A percentile compares a stretch with the other conserved stretches of the same genome.
Evolutionary conservation across 1,284 basidiomycete species (phyloP).

Genomic region (Puccinia coronata): DNA sequence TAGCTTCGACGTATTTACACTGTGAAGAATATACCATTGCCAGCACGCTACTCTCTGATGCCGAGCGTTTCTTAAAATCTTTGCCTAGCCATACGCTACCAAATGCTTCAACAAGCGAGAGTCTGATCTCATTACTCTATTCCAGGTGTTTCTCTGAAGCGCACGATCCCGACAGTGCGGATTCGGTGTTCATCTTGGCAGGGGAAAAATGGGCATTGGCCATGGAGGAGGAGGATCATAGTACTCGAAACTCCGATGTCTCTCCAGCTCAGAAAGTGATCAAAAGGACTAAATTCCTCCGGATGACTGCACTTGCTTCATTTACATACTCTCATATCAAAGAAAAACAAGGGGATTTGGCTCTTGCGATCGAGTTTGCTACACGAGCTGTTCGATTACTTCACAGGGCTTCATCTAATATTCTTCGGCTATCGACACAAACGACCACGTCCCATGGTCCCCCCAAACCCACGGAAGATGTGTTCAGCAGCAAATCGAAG

Average conservation of each 20-base stretch:
- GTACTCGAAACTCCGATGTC: constrained; percentile 9
- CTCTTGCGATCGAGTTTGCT: constrained; percentile 40
- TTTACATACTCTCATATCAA: constrained; percentile 41
- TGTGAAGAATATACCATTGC: constrained; percentile 36
- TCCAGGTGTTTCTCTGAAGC: constrained; percentile 43
- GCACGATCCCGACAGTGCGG: constrained; percentile 19
- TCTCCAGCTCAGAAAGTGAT: constrained; percentile 38
- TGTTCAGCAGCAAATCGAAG: constrained; percentile 34
- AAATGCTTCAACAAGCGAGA: constrained; percentile 24
- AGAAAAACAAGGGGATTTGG: constrained; percentile 44
- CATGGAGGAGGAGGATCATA: constrained; percentile 32
- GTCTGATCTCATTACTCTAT: constrained; percentile 36
- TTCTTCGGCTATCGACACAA: constrained; percentile 39
- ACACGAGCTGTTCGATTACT: constrained; percentile 37
- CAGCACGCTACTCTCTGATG: constrained; percentile 32
- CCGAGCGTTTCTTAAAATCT: constrained; percentile 12
- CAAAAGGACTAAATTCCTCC: constrained; percentile 26
- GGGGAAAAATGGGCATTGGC: constrained; percentile 40
- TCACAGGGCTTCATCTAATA: constrained; percentile 47
- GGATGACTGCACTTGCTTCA: constrained; percentile 42
- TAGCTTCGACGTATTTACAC: constrained; percentile 45
- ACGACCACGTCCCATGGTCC: background rate
- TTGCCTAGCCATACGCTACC: constrained; percentile 16
- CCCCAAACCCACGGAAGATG: constrained; percentile 25
- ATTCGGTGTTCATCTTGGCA: constrained; percentile 28